Evolutionary conservation across 306 rosid species (phyloP).

Genomic region (barrel medic (Medicago truncatula)): DNA sequence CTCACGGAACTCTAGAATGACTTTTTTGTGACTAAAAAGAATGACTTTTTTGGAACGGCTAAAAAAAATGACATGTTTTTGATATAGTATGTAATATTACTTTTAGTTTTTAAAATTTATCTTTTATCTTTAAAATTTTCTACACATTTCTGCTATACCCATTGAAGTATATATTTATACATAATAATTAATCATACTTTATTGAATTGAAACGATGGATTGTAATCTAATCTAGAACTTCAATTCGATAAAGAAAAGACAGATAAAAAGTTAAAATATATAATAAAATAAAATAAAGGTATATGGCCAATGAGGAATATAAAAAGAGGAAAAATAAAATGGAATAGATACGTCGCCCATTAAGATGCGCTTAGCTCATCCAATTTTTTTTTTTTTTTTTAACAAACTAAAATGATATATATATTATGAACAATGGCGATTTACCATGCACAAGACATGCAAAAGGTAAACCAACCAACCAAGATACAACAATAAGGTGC

Average conservation of each 20-base stretch:
- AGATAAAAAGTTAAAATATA: background rate
- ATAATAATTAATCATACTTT: background rate
- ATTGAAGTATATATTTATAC: background rate
- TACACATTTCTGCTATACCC: background rate
- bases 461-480: no score
- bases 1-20: no score
- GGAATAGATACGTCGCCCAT: constrained; percentile 18
- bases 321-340: constrained; percentile 7
- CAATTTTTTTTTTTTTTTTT: no score
- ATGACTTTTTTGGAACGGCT: no score
- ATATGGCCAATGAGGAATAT: constrained; percentile 18
- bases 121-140: background rate
- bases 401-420: no score
- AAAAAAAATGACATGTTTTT: no score
- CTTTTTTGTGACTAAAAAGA: no score
- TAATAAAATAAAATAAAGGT: constrained; percentile 8
- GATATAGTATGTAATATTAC: no score
- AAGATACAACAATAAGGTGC: no score
- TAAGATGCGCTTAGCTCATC: background rate
- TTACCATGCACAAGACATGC: no score
- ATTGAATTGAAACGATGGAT: background rate
- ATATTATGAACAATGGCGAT: no score
- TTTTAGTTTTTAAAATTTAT: background rate
- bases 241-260: background rate
- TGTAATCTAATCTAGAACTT: background rate